A percentile compares a stretch with the other conserved stretches of the same genome.
Evolutionary conservation across 2,329 filamentous ascomycete genomes (phyloP).

Genomic region (Fusarium sp.): DNA sequence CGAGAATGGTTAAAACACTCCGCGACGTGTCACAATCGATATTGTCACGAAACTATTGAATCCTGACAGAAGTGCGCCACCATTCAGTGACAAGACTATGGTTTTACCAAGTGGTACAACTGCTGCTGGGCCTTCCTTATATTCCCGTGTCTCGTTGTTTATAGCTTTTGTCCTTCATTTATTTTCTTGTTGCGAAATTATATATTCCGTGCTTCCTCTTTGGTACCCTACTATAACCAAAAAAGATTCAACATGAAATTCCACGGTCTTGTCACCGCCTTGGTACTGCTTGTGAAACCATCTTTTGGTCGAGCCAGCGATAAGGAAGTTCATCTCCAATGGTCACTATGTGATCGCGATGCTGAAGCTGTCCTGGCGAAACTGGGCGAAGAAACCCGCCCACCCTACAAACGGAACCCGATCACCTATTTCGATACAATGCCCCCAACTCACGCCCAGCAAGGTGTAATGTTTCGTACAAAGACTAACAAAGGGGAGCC

Average conservation of each 20-base stretch:
- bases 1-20: constrained; percentile 8
- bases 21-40: constrained; percentile 6
- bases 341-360: constrained; percentile 39
- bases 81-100: background rate
- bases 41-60: background rate
- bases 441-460: constrained; percentile 37
- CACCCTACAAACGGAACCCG: constrained; percentile 39
- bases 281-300: background rate
- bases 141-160: background rate
- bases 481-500: constrained; percentile 36
- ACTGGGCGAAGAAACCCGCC: constrained; percentile 22
- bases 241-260: constrained; percentile 18
- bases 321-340: constrained; percentile 40
- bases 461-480: constrained; percentile 43
- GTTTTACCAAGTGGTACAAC: constrained; percentile 8
- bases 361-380: constrained; percentile 33
- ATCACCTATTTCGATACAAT: constrained; percentile 43
- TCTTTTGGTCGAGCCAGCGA: background rate
- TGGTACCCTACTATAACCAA: background rate
- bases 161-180: background rate
- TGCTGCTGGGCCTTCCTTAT: background rate
- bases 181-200: background rate
- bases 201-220: background rate
- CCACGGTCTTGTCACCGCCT: background rate
- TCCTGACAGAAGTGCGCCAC: constrained; percentile 13